These are phyloP conservation scores for Gossypium ekmanianum DNA, from an alignment of 345 rosid genomes.

Conservation along the genomic window DNA sequence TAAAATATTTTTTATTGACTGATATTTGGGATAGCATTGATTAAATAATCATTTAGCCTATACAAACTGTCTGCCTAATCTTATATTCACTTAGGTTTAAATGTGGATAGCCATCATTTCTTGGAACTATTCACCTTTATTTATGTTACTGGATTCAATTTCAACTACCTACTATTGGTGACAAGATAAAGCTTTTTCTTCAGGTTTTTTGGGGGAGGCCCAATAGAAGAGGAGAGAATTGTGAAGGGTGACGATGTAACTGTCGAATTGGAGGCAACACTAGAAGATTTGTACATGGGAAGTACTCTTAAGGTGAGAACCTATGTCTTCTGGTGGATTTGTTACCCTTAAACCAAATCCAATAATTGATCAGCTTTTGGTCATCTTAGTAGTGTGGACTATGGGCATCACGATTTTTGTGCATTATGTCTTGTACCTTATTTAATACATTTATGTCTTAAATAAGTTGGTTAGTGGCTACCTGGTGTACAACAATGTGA, in stretches of 20 bases:
- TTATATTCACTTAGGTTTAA: not conserved
- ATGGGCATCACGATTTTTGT: not conserved
- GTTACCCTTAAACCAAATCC: not conserved
- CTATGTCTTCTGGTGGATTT: not conserved
- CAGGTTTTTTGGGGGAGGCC: conserved; percentile 4
- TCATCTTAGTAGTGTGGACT: not conserved
- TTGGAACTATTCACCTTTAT: not conserved
- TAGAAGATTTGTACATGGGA: conserved; percentile 6
- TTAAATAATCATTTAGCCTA: not conserved
- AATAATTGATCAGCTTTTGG: not conserved
- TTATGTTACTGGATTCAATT: not conserved
- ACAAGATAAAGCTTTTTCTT: not conserved
- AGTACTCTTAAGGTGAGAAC: not conserved
- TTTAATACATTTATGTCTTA: not conserved
- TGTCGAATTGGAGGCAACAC: conserved; percentile 5
- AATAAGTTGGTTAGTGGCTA: not conserved
- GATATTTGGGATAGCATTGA: not conserved
- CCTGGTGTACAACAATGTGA: not conserved
- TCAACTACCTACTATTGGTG: no score
- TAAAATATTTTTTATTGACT: not conserved
- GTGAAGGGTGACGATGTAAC: conserved; percentile 2
- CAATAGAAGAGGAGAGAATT: not conserved
- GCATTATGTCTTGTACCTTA: not conserved
- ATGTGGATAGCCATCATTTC: not conserved
- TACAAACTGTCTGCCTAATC: not conserved